These are phyloP conservation scores for Coleophoma eucalyptorum DNA, from an alignment of 2,329 filamentous ascomycete species.

Conservation along the genomic window DNA sequence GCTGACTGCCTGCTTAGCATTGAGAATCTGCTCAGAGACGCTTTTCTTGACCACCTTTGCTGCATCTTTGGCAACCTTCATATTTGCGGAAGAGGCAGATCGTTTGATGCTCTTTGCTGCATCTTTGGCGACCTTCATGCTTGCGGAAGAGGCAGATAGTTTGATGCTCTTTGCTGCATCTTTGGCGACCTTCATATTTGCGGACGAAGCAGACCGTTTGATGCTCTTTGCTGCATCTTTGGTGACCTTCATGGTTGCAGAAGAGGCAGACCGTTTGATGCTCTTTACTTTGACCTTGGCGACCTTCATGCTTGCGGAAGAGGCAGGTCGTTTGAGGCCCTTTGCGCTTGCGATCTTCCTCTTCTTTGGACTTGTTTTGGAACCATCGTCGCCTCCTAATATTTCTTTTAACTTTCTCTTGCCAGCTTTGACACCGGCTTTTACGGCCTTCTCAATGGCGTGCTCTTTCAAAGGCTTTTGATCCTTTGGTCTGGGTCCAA, in stretches of 20 bases:
- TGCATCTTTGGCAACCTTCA: neutral
- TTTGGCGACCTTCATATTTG: constrained; percentile 30
- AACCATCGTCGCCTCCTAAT: constrained; percentile 29
- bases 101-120: constrained; percentile 28
- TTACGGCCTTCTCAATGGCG: constrained; percentile 27
- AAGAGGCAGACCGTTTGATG: constrained; percentile 18
- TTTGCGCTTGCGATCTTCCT: constrained; percentile 40
- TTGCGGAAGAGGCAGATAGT: constrained; percentile 16
- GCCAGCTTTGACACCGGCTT: constrained; percentile 38
- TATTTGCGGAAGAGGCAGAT: constrained; percentile 12
- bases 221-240: constrained; percentile 30
- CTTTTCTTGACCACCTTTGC: neutral
- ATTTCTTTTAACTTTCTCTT: constrained; percentile 56
- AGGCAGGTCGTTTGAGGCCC: constrained; percentile 19
- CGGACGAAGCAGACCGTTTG: constrained; percentile 20
- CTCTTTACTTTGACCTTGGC: constrained; percentile 22
- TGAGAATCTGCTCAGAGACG: constrained; percentile 23
- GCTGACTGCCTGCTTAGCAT: constrained; percentile 12
- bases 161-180: constrained; percentile 31
- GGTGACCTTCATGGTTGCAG: constrained; percentile 26
- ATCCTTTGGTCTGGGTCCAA: constrained; percentile 58
- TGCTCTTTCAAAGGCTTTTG: constrained; percentile 43
- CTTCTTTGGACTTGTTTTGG: constrained; percentile 34
- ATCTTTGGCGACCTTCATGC: neutral
- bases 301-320: constrained; percentile 27